Evolutionary conservation across 2,329 filamentous ascomycete species (phyloP), one percentile per base, ranked within the genome.

Genomic region (Colletotrichum horii): DNA sequence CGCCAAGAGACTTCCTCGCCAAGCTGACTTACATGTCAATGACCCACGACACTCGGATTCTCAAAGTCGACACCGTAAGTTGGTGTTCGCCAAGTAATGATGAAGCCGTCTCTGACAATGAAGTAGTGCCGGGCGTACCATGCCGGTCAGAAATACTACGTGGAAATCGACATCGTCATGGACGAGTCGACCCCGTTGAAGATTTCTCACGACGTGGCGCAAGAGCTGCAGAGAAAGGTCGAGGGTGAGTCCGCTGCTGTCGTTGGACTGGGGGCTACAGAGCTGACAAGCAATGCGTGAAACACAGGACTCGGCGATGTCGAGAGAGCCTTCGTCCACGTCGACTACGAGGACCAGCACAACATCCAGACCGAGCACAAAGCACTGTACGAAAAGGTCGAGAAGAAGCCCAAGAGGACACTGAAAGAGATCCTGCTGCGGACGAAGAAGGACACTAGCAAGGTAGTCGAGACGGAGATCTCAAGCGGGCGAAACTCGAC

Each of bases 131-230:
- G 89, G 70, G 91, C 91, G 6, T 93, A 93, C 79, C 90, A 92
- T 79, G 90, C 90, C 0, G 91, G 91, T 0, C 89, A 92, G 77
- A 87, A 89, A 52, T 91, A 91, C 78, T 92, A 92, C 77, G 91
- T 92, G 22, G 91, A 93, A 78, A 88, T 93, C 6, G 91, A 93
- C 78, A 87, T 93, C 67, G 87, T 93, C 66, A 91, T 93, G 85
- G 88, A 91, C 79, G 89, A 89, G 76, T 83, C 87, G 6, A 85
- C 88, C 3, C 89, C 89, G 8, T 83, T 92, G 30, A 89, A 87
- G 75, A 84, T 91, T 67, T 90, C 90, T 3, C 91, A 93, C 78
- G 91, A 93, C 77, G 89, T 93, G 30, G 89, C 89, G 26, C 91
- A 93, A 80, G 86, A 87, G 12, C 81, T 93, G 66, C 91, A 92